Evolutionary conservation across 768 basidiomycete genomes (phyloP).

Genomic region (Peribolospora baueri): DNA sequence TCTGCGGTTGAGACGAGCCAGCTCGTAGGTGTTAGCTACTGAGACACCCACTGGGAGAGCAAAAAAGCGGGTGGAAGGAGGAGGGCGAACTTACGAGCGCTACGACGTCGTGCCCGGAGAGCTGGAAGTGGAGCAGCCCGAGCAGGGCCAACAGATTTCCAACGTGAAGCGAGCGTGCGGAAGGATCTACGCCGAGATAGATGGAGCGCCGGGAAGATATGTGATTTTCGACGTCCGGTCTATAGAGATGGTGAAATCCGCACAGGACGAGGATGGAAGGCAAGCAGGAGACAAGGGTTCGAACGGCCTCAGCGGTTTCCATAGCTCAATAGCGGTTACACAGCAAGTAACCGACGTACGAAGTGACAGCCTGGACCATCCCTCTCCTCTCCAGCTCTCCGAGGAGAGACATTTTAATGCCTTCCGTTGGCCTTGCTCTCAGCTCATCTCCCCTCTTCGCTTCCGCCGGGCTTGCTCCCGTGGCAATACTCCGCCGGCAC

Average conservation of each 20-base stretch:
- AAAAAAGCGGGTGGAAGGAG: not conserved
- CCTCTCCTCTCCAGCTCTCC: too few relatives aligned
- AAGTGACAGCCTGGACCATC: too few relatives aligned
- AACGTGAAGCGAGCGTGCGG: constrained; percentile 67
- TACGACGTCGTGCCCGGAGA: constrained; percentile 58
- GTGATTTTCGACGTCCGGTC: constrained; percentile 13
- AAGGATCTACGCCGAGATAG: constrained; percentile 83
- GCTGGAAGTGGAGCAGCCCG: constrained; percentile 61
- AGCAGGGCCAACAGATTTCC: constrained; percentile 81
- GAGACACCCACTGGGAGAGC: not conserved
- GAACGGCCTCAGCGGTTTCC: not conserved
- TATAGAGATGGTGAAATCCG: constrained; percentile 1
- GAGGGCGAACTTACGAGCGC: constrained; percentile 41
- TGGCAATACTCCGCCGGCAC: too few relatives aligned
- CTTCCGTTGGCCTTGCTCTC: too few relatives aligned
- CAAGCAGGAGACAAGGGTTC: not conserved
- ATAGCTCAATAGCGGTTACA: too few relatives aligned
- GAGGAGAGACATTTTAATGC: too few relatives aligned
- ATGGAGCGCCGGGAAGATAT: constrained; percentile 24
- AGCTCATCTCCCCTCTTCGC: too few relatives aligned
- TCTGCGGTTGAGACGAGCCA: constrained; percentile 25
- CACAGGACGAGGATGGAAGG: not conserved
- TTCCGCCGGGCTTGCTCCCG: too few relatives aligned
- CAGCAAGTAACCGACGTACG: too few relatives aligned
- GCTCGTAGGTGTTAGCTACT: not conserved